Evolutionary conservation across 2,329 filamentous ascomycete species (phyloP), one percentile per base, ranked within the genome.

Genomic region (Aureobasidium lini): DNA sequence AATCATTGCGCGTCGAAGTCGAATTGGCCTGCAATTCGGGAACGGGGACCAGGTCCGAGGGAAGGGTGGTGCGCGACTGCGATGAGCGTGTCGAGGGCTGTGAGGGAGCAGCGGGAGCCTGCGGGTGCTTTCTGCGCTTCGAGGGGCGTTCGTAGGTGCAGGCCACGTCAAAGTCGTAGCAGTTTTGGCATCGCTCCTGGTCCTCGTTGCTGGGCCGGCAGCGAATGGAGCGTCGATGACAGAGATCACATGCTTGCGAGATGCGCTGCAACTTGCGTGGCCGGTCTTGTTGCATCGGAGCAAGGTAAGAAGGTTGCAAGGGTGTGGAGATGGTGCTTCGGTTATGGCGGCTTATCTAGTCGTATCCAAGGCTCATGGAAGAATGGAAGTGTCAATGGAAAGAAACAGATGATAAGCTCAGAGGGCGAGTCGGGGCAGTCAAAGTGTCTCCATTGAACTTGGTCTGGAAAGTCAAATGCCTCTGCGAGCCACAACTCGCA

Each of bases 101-200:
- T 23, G 39, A 29, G 5, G 52, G 52, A 31, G 57, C 49, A 4
- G 54, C 18, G 7, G 53, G 49, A 3, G 57, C 57, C 18, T 60
- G 47, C 2, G 60, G 49, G 13, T 62, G 54, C 43, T 42, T 60
- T n/a, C 36, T 54, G 32, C 75, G 71, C 57, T 76, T 74, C 11
- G 71, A 71, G 6, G 77, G 76, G 32, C 77, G 71, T 48, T 76
- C 69, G 65, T 76, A 80, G 13, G 76, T 79, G 66, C 79, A 81
- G n/a, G 70, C 65, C 48, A 79, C 73, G 50, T 72, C 74, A 64
- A 80, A 81, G 62, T 81, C 76, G 29, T 70, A 69, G 67, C 78
- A 80, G 54, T 78, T 81, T 66, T 79, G 76, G 66, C 79, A 81
- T 57, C 73, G 69, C 34, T 67, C 54, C 15, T 66, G 62, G 64